These are phyloP conservation scores for Trametes meyenii DNA, from an alignment of 768 basidiomycete species.

Conservation along the genomic window DNA sequence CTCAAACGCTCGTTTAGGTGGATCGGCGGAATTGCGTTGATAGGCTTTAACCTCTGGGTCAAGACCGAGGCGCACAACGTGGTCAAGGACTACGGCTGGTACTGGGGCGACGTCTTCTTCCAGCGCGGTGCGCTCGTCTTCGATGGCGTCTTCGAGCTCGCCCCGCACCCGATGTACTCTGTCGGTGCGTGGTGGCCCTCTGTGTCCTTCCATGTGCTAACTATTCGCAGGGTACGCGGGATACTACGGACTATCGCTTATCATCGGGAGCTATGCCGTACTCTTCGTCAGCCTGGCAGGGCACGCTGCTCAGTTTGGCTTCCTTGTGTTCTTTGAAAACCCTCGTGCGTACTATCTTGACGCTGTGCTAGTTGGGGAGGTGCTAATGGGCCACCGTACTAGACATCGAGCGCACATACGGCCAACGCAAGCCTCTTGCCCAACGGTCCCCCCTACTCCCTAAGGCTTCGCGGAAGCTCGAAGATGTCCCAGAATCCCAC, in stretches of 20 bases:
- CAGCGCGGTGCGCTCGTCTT: constrained; percentile 93
- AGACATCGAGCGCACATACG: constrained; percentile 69
- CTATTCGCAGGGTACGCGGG: constrained; percentile 81
- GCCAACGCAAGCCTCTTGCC: constrained; percentile 87
- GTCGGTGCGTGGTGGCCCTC: constrained; percentile 50
- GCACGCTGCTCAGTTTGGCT: constrained; percentile 95
- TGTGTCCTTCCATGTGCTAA: neutral
- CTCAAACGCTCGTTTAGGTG: constrained; percentile 54
- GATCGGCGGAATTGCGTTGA: constrained; percentile 82
- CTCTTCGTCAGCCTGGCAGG: constrained; percentile 93
- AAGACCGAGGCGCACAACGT: constrained; percentile 97
- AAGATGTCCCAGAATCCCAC: constrained; percentile 20
- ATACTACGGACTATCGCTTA: constrained; percentile 93
- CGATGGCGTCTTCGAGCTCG: constrained; percentile 96
- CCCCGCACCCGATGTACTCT: constrained; percentile 96
- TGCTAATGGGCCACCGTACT: neutral
- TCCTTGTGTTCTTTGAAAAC: constrained; percentile 94
- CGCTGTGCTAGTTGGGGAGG: neutral
- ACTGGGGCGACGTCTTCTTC: constrained; percentile 94
- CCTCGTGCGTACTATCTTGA: constrained; percentile 67
- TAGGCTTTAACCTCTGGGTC: constrained; percentile 97
- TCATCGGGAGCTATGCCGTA: constrained; percentile 86
- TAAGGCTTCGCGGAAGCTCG: constrained; percentile 16
- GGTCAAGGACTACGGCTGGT: constrained; percentile 98
- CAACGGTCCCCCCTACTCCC: constrained; percentile 69